Evolutionary conservation across 169 alveolate genomes (phyloP), one percentile per base, ranked within the genome.

Genomic region (Plasmodium malariae): DNA sequence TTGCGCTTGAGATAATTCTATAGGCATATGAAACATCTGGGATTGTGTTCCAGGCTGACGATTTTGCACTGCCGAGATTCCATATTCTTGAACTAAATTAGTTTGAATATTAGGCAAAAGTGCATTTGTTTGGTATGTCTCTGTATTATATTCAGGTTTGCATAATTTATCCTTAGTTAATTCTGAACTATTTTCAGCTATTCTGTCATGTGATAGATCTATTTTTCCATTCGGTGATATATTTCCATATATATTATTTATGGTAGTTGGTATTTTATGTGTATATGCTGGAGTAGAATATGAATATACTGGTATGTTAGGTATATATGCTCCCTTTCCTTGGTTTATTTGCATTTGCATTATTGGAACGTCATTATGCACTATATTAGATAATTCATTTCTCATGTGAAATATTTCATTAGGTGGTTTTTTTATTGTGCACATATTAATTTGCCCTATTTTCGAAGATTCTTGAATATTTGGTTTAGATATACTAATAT

Each of bases 1-100:
- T 26, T 49, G 57, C 36, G 30, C 24, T 59, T 26, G 37, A 19
- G 73, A 60, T 54, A 59, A 3, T 17, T 59, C 62, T 9, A 19
- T 11, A 19, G 88, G 74, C 12, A 74, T 54, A 32, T 60, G 74
- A 59, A 28, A 26, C 17, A 30, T 51, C 19, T 74, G 74, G 11
- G 88, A 7, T 43, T 60, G 65, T 36, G 40, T 34, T 17, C 45
- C 32, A 5, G 54, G 34, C 14, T 60, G 21, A 14, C 37, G 76
- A 28, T 34, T 57, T 51, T 26, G 37, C 67, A 45, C 12, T 26
- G 21, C 9, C 32, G 74, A 28, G 17, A 51, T 74, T 32, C 26
- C 40, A 48, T 54, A 17, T 12, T 32, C 30, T 73, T 59, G 55
- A 45, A 17, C 40, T 73, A 62, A 30, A 19, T 55, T 24, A 6